Percentiles rank a stretch among this genome's conserved stretches.
These are phyloP conservation scores for Pugionium cornutum DNA, from an alignment of 345 rosid genomes.

Conservation along the genomic window DNA sequence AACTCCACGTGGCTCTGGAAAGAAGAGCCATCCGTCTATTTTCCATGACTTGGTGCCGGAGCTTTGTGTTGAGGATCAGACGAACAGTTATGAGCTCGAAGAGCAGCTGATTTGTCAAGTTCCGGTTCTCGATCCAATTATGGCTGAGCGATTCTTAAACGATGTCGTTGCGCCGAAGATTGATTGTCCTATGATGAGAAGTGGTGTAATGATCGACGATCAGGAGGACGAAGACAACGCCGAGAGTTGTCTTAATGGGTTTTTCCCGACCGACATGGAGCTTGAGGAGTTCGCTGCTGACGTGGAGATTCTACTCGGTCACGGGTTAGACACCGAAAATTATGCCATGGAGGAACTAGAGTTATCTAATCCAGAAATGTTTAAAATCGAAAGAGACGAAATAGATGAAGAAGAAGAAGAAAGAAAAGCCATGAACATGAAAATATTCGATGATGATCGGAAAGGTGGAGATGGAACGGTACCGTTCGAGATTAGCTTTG, in stretches of 20 bases:
- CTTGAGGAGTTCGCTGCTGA: constrained; percentile 88
- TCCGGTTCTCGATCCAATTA: constrained; percentile 68
- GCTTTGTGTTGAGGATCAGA: constrained; percentile 60
- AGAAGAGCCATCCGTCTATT: constrained; percentile 34
- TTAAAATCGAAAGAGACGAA: constrained; percentile 58
- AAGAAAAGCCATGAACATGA: constrained; percentile 17
- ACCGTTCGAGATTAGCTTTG: constrained; percentile 71
- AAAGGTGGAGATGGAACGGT: constrained; percentile 26
- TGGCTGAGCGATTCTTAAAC: constrained; percentile 49
- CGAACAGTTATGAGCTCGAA: constrained; percentile 49
- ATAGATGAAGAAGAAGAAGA: constrained; percentile 19
- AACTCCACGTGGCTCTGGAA: constrained; percentile 59
- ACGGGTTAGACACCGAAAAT: constrained; percentile 63
- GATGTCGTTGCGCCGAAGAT: constrained; percentile 35
- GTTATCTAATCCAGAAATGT: constrained; percentile 36
- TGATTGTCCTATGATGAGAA: constrained; percentile 26
- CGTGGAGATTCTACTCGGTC: constrained; percentile 81
- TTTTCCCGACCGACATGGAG: constrained; percentile 78
- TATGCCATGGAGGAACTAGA: constrained; percentile 78
- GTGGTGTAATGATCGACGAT: constrained; percentile 8
- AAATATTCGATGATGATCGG: constrained; percentile 28
- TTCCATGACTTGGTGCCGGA: constrained; percentile 70
- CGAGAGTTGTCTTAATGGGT: constrained; percentile 45
- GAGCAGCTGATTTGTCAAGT: constrained; percentile 85
- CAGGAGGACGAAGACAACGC: constrained; percentile 34